Conservation (phyloP, 1,284 basidiomycete species). For the Ganoderma lucidum region DNA sequence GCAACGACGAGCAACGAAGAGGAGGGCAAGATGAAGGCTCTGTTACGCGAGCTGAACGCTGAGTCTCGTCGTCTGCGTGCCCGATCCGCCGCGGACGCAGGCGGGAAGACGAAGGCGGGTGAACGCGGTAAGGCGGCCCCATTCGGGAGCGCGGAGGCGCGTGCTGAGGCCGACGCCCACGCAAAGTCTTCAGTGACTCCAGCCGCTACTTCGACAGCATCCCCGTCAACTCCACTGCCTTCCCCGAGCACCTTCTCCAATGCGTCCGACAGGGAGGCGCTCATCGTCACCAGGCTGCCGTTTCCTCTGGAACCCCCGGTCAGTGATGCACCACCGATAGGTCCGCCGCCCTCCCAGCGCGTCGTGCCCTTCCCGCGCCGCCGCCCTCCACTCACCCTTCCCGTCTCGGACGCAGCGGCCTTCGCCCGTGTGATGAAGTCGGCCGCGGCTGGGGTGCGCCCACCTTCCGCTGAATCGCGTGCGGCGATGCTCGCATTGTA, state of each 20-base stretch:
- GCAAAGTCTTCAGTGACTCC: conserved; percentile 19
- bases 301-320: conserved; percentile 14
- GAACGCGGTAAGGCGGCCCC: conserved; percentile 28
- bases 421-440: conserved; percentile 28
- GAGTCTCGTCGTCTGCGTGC: conserved; percentile 23
- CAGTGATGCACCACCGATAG: not conserved
- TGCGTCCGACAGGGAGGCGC: not conserved
- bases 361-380: conserved; percentile 26
- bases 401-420: conserved; percentile 23
- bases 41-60: conserved; percentile 24
- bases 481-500: conserved; percentile 29
- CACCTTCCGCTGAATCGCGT: conserved; percentile 26
- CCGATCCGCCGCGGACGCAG: not conserved
- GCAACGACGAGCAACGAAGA: conserved; percentile 27
- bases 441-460: conserved; percentile 21
- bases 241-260: conserved; percentile 18
- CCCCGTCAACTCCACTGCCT: not conserved
- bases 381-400: conserved; percentile 28
- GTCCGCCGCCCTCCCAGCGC: conserved; percentile 18
- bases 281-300: conserved; percentile 23
- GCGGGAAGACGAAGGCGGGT: conserved; percentile 7
- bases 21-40: conserved; percentile 26
- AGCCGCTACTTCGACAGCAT: not conserved
- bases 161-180: conserved; percentile 28
- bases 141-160: conserved; percentile 32